phyloP scores from a whole-genome alignment of 345 rosid species.

The Cardamine occulta region DNA sequence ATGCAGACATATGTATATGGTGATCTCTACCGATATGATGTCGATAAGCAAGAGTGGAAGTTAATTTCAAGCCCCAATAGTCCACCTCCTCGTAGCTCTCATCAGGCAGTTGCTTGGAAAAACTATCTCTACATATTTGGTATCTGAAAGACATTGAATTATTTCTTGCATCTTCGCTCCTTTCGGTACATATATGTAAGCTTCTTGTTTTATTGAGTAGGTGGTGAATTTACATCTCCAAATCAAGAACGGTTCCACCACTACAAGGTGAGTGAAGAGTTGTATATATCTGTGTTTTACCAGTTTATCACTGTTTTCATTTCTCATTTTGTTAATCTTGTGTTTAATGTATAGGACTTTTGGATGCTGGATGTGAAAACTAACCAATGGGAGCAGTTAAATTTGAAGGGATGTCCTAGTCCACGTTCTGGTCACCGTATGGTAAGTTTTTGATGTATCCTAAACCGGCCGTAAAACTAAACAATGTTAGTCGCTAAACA shows the following conservation, averaged over 20 bases:
- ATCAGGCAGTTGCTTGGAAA: constrained; percentile 97
- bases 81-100: constrained; percentile 98
- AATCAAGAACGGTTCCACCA: constrained; percentile 97
- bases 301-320: not conserved
- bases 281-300: not conserved
- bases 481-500: not conserved
- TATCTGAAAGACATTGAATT: constrained; percentile 35
- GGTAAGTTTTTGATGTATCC: constrained; percentile 53
- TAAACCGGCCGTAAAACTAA: not conserved
- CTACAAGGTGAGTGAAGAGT: constrained; percentile 65
- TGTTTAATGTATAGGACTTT: constrained; percentile 61
- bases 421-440: constrained; percentile 98
- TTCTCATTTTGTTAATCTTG: constrained; percentile 10
- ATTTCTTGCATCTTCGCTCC: not conserved
- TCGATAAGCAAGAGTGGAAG: constrained; percentile 94
- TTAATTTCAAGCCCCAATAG: constrained; percentile 87
- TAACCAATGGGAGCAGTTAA: constrained; percentile 94
- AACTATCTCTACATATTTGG: constrained; percentile 92
- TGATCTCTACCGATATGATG: constrained; percentile 82
- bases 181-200: not conserved
- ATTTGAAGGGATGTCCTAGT: constrained; percentile 86
- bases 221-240: constrained; percentile 97
- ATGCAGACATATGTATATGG: constrained; percentile 90
- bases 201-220: constrained; percentile 40
- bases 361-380: constrained; percentile 95